Evolutionary conservation across 805 yeast genomes (phyloP).

Genomic region (Tetrapisispora fleetii): DNA sequence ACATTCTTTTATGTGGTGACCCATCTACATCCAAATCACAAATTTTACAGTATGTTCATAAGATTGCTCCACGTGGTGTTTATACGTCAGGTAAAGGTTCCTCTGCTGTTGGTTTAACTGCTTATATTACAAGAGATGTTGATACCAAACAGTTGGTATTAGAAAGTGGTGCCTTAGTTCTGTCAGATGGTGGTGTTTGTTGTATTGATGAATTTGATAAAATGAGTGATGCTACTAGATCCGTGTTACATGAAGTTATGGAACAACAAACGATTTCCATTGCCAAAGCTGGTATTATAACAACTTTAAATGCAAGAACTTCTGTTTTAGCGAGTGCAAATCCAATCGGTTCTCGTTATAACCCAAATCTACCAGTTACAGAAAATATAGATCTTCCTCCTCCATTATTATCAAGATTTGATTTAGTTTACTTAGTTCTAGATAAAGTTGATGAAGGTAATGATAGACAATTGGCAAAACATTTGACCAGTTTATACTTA

Average conservation of each 20-base stretch:
- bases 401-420: slow-evolving; percentile 88
- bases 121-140: slow-evolving; percentile 87
- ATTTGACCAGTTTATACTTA: slow-evolving; percentile 82
- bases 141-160: slow-evolving; percentile 89
- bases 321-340: slow-evolving; percentile 94
- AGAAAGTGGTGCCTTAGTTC: slow-evolving; percentile 91
- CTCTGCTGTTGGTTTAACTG: slow-evolving; percentile 97
- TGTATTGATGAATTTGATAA: slow-evolving; percentile 98
- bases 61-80: slow-evolving; percentile 95
- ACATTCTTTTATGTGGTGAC: slow-evolving; percentile 88
- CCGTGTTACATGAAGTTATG: slow-evolving; percentile 97
- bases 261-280: slow-evolving; percentile 97
- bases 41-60: slow-evolving; percentile 86
- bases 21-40: slow-evolving; percentile 98
- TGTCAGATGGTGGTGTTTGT: slow-evolving; percentile 97
- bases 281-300: slow-evolving; percentile 97
- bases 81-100: slow-evolving; percentile 98
- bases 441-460: slow-evolving; percentile 83
- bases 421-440: slow-evolving; percentile 80
- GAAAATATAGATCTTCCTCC: slow-evolving; percentile 95
- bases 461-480: slow-evolving; percentile 82
- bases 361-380: slow-evolving; percentile 91
- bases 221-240: slow-evolving; percentile 89
- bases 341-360: slow-evolving; percentile 91
- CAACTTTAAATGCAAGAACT: slow-evolving; percentile 92